Base-by-base conservation (phyloP, 148 eudicot genomes). In the Chenopodium quinoa region DNA sequence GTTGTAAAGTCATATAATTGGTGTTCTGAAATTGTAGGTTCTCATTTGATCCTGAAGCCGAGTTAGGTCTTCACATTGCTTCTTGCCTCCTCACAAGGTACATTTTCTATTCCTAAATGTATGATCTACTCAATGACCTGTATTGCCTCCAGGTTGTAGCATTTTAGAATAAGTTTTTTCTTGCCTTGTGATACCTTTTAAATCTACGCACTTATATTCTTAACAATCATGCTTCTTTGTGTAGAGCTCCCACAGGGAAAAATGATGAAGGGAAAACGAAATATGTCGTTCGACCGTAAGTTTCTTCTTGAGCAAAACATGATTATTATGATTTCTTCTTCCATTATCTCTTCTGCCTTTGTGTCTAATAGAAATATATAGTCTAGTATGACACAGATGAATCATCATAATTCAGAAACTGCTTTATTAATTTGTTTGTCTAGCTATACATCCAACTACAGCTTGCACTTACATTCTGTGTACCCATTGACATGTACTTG, bases 31-130 rank as follows among this genome's bases (percentile, higher is more conserved):
- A 84, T 90, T 80, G 80, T 87, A 96, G 99, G 87, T 97, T 97
- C 87, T 82, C 98, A 73, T 97, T 94, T 90, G 98, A 97, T 87
- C 91, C 98, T 16, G 77, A 82, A 81, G 85, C 86, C 63, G 90
- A 91, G 83, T 90, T 97, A 85, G 99, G 99, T 80, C 98, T 94
- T 84, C 90, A 97, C 90, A 89, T 97, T 84, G 99, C 99, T 75
- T 97, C 99, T 27, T 97, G 99, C 90, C 12, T 97, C 71, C 79
- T 97, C 82, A 97, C 99, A 76, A 94, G 99, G 99, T 92, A 90
- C 25, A 56, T 74, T 75, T 32, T 52, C 47, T 56, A 50, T 85
- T 34, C 71, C 47, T 50, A 54, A 56, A 8, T 78, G 58, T 48
- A 44, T 47, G 78, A 78, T 6, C 11, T 23, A 58, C 65, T 68